These are phyloP conservation scores for Dioszegia crocea DNA, from an alignment of 768 basidiomycete genomes.

Conservation along the genomic window DNA sequence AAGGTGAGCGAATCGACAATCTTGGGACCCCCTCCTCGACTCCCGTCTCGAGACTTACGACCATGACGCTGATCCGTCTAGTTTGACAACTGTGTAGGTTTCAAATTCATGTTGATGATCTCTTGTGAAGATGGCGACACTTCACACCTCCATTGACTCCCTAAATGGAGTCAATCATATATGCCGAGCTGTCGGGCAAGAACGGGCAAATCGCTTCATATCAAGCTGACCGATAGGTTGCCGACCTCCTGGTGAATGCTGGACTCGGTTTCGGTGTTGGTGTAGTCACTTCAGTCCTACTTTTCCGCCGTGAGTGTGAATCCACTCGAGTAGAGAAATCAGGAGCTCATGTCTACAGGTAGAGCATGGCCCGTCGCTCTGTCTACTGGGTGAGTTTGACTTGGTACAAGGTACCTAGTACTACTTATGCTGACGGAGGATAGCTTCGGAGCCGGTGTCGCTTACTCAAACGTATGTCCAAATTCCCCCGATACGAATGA, in stretches of 20 bases:
- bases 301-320: constrained; percentile 48
- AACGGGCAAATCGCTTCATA: too few relatives aligned
- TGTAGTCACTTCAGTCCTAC: constrained; percentile 50
- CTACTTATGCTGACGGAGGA: too few relatives aligned
- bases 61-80: constrained; percentile 14
- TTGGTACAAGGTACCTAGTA: constrained; percentile 1
- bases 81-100: constrained; percentile 49
- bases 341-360: constrained; percentile 27
- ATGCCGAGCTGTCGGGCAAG: too few relatives aligned
- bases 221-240: too few relatives aligned
- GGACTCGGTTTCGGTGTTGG: constrained; percentile 51
- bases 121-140: too few relatives aligned
- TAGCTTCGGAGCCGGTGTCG: constrained; percentile 50
- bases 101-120: too few relatives aligned
- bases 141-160: too few relatives aligned
- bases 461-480: constrained; percentile 47
- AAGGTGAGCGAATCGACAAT: constrained; percentile 63
- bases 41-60: too few relatives aligned
- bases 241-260: constrained; percentile 49
- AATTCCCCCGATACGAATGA: too few relatives aligned
- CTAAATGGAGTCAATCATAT: too few relatives aligned
- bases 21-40: too few relatives aligned
- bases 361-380: constrained; percentile 51
- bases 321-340: background rate
- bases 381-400: constrained; percentile 46